Evolutionary conservation across 306 rosid species (phyloP), one percentile per base, ranked within the genome.

Genomic region (Prunus mume): DNA sequence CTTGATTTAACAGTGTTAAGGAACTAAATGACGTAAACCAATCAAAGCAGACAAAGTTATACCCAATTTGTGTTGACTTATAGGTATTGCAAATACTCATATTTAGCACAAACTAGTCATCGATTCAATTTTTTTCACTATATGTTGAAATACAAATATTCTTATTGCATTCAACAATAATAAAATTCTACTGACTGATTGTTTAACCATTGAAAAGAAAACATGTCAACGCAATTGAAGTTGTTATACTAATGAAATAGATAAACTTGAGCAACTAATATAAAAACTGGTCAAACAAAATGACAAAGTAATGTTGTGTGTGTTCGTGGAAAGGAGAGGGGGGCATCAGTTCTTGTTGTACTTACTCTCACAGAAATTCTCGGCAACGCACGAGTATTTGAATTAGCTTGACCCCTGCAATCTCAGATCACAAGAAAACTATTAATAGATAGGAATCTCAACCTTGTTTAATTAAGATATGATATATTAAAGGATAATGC

Each of bases 341-440:
- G 13, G 22, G 4, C 20, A 22, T 13, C 14, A 18, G 45, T 69
- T 71, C 17, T n/a, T 62, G 46, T 68, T 79, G 41, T 47, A 77
- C 88, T 60, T 85, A 93, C 97, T 89, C 81, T 87, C 72, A 62
- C 54, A 79, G 88, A 82, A 77, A 86, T 89, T 76, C 88, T 83
- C 32, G 86, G 78, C 79, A 87, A 62, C 65, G 85, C 66, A 45
- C 32, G 65, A 75, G 81, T 72, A 78, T 81, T 81, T 62, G 79
- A 76, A 25, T 78, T 84, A 75, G 83, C 68, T 78, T 77, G 84
- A 80, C 77, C 84, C 94, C 95, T 94, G 87, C 63, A 68, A 84
- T 55, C 79, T 74, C 69, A 75, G 38, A 83, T 67, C 66, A 76
- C 41, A 76, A 50, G 73, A 22, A 60, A 78, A 77, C 46, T 64